Evolutionary conservation across 2,329 filamentous ascomycete genomes (phyloP).

Genomic region (Aspergillus tanneri): DNA sequence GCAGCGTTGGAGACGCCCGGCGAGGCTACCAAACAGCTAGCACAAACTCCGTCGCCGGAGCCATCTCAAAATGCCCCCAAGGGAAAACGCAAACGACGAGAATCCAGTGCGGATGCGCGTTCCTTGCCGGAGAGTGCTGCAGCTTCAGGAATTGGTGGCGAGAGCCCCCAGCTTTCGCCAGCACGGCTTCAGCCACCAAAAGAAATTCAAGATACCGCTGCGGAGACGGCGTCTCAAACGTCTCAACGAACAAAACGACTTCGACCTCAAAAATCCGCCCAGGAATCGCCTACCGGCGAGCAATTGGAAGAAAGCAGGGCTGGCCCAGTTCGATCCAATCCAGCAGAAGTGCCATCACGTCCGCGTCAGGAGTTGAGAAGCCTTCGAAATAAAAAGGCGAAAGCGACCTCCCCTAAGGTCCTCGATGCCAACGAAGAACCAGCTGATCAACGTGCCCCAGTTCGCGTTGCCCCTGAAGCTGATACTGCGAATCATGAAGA

Average conservation of each 20-base stretch:
- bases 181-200: background rate
- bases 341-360: background rate
- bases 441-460: background rate
- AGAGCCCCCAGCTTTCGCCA: no score
- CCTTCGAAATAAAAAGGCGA: constrained; percentile 11
- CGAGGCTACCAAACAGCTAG: background rate
- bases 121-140: no score
- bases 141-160: no score
- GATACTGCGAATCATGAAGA: constrained; percentile 1
- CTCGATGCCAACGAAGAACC: constrained; percentile 1
- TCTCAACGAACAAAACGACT: constrained; percentile 7
- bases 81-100: no score
- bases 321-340: constrained; percentile 1
- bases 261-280: background rate
- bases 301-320: constrained; percentile 8
- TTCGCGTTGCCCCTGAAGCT: constrained; percentile 2
- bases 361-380: constrained; percentile 2
- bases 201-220: background rate
- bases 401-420: constrained; percentile 6
- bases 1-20: background rate
- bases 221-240: background rate
- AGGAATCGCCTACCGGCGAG: background rate
- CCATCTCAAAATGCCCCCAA: no score
- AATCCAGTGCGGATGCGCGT: no score
- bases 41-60: no score